phyloP scores from a whole-genome alignment of 495 filamentous ascomycete genomes.

The Daldinia caldariorum region DNA sequence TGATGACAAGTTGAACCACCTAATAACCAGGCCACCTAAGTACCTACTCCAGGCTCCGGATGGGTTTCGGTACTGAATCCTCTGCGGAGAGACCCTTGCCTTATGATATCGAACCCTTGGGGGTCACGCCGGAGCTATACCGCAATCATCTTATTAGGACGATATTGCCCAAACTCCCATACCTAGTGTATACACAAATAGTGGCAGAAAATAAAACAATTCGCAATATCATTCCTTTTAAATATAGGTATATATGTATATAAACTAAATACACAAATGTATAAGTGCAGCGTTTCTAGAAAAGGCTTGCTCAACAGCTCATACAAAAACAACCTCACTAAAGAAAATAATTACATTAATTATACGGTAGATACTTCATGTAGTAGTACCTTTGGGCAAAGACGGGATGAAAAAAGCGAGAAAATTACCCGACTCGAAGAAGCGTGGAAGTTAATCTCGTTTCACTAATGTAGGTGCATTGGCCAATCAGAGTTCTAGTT shows the following conservation, averaged over 20 bases:
- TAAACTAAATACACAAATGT: background rate
- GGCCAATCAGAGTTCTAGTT: constrained; percentile 2
- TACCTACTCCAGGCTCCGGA: constrained; percentile 12
- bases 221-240: background rate
- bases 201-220: constrained; percentile 4
- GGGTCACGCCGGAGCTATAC: constrained; percentile 21
- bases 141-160: constrained; percentile 19
- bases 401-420: constrained; percentile 4
- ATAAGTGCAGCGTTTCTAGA: background rate
- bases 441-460: constrained; percentile 11
- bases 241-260: background rate
- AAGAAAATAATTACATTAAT: too few relatives aligned
- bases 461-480: constrained; percentile 21
- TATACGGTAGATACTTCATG: background rate
- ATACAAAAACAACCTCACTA: background rate
- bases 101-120: constrained; percentile 29
- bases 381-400: constrained; percentile 1
- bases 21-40: constrained; percentile 9
- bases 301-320: background rate
- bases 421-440: constrained; percentile 36
- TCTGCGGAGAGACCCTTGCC: constrained; percentile 38
- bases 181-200: constrained; percentile 11
- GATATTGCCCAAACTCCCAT: background rate
- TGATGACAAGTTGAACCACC: constrained; percentile 5
- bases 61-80: constrained; percentile 20